Conservation (phyloP, 164 flowering plant genomes). For the Tetrastigma voinierianum region DNA sequence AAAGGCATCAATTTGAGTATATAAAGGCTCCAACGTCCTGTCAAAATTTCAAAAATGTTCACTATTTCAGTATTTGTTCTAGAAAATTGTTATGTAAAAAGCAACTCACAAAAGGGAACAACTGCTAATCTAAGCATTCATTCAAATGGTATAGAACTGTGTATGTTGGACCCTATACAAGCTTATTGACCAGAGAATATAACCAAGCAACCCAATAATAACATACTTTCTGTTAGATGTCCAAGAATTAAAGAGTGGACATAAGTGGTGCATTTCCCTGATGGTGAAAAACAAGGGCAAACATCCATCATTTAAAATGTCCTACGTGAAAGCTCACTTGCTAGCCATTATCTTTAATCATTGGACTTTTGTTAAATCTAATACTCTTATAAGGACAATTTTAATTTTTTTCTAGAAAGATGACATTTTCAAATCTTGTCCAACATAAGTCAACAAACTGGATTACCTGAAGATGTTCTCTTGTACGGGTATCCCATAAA, state of each 20-base stretch:
- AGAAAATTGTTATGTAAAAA: too few relatives aligned
- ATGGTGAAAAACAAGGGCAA: not conserved
- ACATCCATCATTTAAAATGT: not conserved
- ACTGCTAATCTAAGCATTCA: not conserved
- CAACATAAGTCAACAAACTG: too few relatives aligned
- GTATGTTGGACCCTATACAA: too few relatives aligned
- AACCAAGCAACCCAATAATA: not conserved
- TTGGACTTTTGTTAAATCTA: too few relatives aligned
- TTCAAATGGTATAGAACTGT: not conserved
- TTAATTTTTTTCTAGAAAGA: not conserved
- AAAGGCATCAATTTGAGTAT: too few relatives aligned
- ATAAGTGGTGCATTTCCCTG: too few relatives aligned
- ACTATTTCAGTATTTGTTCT: too few relatives aligned
- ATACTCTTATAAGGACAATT: too few relatives aligned
- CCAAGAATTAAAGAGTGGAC: not conserved
- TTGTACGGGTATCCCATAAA: conserved; percentile 88
- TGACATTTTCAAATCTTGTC: not conserved
- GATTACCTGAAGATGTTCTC: conserved; percentile 79
- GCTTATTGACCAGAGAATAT: not conserved
- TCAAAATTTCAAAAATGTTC: too few relatives aligned
- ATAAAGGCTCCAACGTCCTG: too few relatives aligned
- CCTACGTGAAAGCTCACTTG: not conserved
- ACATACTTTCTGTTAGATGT: not conserved
- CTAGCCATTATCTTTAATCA: not conserved
- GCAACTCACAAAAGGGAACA: too few relatives aligned